Conservation (phyloP, 805 yeast species). For the Saturnispora kantuleensis region DNA sequence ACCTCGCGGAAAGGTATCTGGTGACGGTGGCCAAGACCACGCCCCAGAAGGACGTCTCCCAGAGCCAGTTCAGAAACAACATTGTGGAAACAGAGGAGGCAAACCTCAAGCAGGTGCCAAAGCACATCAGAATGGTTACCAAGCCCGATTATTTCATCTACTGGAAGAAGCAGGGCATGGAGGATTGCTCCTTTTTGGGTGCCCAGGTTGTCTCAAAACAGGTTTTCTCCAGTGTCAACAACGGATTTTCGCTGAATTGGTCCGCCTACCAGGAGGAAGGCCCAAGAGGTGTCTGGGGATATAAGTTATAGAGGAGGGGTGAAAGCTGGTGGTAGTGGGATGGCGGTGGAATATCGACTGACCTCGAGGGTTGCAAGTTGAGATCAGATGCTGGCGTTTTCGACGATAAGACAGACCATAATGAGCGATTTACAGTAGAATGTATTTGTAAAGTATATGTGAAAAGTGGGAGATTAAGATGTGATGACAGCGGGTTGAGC, state of each 20-base stretch:
- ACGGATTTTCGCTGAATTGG: conserved; percentile 58
- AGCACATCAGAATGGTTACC: conserved; percentile 55
- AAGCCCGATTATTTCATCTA: conserved; percentile 90
- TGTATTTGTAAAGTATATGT: no score
- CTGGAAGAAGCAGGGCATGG: conserved; percentile 78
- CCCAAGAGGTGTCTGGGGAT: conserved; percentile 68
- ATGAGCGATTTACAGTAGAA: no score
- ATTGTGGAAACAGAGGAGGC: conserved; percentile 19
- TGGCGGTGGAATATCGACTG: background rate
- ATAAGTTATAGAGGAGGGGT: conserved; percentile 15
- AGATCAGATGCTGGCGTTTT: no score
- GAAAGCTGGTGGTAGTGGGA: background rate
- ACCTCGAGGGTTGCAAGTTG: no score
- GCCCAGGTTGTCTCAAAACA: conserved; percentile 84
- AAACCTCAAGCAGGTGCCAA: conserved; percentile 59
- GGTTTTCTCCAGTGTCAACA: conserved; percentile 51
- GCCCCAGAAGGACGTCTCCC: conserved; percentile 10
- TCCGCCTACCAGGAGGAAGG: conserved; percentile 72
- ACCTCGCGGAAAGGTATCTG: conserved; percentile 29
- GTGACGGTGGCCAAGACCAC: conserved; percentile 12
- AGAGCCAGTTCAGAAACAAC: conserved; percentile 25
- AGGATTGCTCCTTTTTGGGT: conserved; percentile 72
- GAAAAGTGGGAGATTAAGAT: no score
- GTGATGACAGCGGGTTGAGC: no score
- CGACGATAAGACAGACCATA: no score